A percentile compares a stretch with the other conserved stretches of the same genome.
These are phyloP conservation scores for Yarrowia alimentaria DNA, from an alignment of 805 yeast species.

Conservation along the genomic window DNA sequence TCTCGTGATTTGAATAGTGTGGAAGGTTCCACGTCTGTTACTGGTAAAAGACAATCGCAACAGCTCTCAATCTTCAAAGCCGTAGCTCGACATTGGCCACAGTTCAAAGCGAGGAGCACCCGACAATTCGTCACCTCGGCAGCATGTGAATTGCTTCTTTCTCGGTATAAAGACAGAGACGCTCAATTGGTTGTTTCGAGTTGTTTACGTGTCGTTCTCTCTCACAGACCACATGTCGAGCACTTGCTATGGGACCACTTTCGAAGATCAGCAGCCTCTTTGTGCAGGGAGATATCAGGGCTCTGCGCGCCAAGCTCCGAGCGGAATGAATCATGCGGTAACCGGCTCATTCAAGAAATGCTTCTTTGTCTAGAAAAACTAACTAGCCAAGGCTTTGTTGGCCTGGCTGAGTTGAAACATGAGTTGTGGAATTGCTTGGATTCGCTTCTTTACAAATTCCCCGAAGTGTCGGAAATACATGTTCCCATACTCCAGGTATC, in stretches of 20 bases:
- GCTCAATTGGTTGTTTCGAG: constrained; percentile 10
- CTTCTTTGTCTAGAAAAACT: constrained; percentile 5
- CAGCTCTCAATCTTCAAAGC: constrained; percentile 13
- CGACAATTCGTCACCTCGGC: constrained; percentile 3
- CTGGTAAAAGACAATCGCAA: not conserved
- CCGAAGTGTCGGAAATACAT: constrained; percentile 6
- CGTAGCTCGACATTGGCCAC: not conserved
- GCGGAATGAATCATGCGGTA: not conserved
- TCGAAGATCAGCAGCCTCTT: not conserved
- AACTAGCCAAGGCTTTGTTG: not conserved
- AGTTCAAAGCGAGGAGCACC: not conserved
- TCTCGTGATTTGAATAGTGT: not conserved
- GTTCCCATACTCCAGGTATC: not conserved
- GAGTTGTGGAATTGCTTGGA: constrained; percentile 17
- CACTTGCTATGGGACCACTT: constrained; percentile 19
- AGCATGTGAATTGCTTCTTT: not conserved
- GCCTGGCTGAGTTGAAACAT: not conserved
- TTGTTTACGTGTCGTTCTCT: not conserved
- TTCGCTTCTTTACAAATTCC: constrained; percentile 3
- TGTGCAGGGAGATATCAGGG: not conserved
- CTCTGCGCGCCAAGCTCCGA: not conserved
- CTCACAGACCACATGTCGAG: not conserved
- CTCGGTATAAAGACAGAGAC: constrained; percentile 2
- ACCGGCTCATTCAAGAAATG: constrained; percentile 6
- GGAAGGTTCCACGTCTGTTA: not conserved